Evolutionary conservation across 331 rosid genomes (phyloP).

Genomic region (Arachis monticola): DNA sequence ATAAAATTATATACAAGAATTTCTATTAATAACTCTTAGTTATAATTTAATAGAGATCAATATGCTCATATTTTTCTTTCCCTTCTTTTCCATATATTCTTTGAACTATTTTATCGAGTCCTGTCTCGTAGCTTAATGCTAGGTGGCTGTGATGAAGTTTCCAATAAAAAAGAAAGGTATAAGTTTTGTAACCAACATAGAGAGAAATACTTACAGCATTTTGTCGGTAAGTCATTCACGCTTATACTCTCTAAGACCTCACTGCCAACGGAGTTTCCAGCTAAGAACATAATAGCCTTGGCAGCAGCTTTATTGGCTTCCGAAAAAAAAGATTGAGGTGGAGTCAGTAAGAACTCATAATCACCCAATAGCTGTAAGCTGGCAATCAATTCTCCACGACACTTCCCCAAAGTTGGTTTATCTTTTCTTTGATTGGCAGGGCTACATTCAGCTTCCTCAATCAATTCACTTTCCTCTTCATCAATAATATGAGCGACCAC

Average conservation of each 20-base stretch:
- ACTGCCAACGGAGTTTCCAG: slow-evolving; percentile 64
- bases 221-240: slow-evolving; percentile 60
- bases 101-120: slow-evolving; percentile 22
- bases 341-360: slow-evolving; percentile 64
- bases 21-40: background rate
- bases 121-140: slow-evolving; percentile 25
- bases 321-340: slow-evolving; percentile 65
- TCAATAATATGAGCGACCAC: slow-evolving; percentile 69
- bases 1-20: background rate
- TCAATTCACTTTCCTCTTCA: slow-evolving; percentile 83
- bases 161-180: slow-evolving; percentile 21
- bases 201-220: slow-evolving; percentile 68
- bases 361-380: slow-evolving; percentile 83
- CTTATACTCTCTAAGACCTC: slow-evolving; percentile 58
- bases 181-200: slow-evolving; percentile 15
- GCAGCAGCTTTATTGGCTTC: slow-evolving; percentile 92
- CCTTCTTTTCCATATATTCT: slow-evolving; percentile 15
- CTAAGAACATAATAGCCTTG: slow-evolving; percentile 71
- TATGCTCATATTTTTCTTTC: slow-evolving; percentile 3
- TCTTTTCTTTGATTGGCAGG: slow-evolving; percentile 61
- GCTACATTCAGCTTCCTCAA: slow-evolving; percentile 63
- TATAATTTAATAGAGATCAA: background rate
- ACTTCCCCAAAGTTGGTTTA: slow-evolving; percentile 56
- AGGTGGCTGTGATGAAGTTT: slow-evolving; percentile 21
- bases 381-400: slow-evolving; percentile 67